A percentile compares a stretch with the other conserved stretches of the same genome.
phyloP scores from a whole-genome alignment of 2,329 filamentous ascomycete genomes.

The Thielaviopsis musarum region DNA sequence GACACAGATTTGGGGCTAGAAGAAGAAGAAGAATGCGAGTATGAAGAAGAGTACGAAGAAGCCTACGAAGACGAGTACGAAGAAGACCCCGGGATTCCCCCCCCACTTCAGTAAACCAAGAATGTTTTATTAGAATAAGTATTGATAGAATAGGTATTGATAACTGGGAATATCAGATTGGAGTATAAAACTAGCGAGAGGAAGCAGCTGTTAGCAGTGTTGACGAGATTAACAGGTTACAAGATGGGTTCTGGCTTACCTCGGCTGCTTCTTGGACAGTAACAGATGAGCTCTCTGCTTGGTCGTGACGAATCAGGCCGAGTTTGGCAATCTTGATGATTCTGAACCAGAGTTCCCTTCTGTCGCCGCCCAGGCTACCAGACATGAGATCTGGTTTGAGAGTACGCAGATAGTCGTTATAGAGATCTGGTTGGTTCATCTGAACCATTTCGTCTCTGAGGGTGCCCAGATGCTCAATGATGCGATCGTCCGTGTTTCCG shows the following conservation, averaged over 20 bases:
- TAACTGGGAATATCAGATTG: not conserved
- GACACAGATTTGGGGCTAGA: too few relatives aligned
- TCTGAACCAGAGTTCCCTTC: slow-evolving; percentile 68
- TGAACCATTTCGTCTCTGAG: slow-evolving; percentile 63
- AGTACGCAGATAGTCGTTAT: slow-evolving; percentile 54
- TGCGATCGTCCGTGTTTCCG: slow-evolving; percentile 55
- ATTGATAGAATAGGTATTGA: too few relatives aligned
- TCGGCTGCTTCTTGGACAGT: slow-evolving; percentile 53
- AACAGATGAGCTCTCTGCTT: slow-evolving; percentile 48
- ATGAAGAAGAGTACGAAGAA: too few relatives aligned
- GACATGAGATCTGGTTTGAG: slow-evolving; percentile 57
- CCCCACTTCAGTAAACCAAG: too few relatives aligned
- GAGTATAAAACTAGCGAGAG: not conserved
- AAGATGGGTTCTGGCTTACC: slow-evolving; percentile 21
- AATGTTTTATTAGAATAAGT: too few relatives aligned
- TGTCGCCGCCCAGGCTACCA: slow-evolving; percentile 57
- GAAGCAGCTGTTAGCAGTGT: not conserved
- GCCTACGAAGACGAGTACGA: too few relatives aligned
- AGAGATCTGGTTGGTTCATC: slow-evolving; percentile 58
- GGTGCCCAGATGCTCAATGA: slow-evolving; percentile 57
- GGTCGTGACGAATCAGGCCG: slow-evolving; percentile 52
- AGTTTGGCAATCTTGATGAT: slow-evolving; percentile 44
- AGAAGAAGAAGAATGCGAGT: too few relatives aligned
- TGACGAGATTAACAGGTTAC: not conserved
- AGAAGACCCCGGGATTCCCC: too few relatives aligned